Percentiles rank a stretch among this genome's conserved stretches.
phyloP scores from a whole-genome alignment of 1,139 yeast genomes.

The Suhomyces chickasaworum region DNA sequence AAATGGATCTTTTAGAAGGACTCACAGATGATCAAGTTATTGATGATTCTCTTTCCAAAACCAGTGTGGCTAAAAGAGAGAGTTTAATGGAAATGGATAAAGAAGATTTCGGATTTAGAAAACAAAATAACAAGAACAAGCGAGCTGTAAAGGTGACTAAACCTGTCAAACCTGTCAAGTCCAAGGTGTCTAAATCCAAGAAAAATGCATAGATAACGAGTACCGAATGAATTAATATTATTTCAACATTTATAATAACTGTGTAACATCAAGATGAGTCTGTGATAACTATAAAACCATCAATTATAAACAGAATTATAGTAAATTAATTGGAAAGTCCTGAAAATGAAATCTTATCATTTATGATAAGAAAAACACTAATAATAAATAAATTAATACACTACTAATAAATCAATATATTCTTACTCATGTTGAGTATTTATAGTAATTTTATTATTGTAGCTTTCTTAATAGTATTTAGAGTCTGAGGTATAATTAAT shows the following conservation, averaged over 20 bases:
- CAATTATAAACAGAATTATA: no score
- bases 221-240: not conserved
- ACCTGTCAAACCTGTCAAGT: not conserved
- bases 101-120: conserved; percentile 81
- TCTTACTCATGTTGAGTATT: no score
- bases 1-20: conserved; percentile 71
- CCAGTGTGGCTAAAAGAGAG: conserved; percentile 85
- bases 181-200: conserved; percentile 1
- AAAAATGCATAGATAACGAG: not conserved
- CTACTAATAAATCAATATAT: no score
- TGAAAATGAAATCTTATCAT: no score
- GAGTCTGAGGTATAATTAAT: no score
- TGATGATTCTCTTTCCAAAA: conserved; percentile 63
- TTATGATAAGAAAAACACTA: no score
- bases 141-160: conserved; percentile 8
- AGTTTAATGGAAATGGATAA: conserved; percentile 91
- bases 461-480: no score
- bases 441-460: no score
- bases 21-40: conserved; percentile 78
- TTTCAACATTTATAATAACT: not conserved
- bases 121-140: conserved; percentile 56
- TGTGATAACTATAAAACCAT: no score
- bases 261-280: no score
- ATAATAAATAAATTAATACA: no score
- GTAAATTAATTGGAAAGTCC: no score